Evolutionary conservation across 2,329 filamentous ascomycete species (phyloP).

Genomic region (Epichloe uncinata): DNA sequence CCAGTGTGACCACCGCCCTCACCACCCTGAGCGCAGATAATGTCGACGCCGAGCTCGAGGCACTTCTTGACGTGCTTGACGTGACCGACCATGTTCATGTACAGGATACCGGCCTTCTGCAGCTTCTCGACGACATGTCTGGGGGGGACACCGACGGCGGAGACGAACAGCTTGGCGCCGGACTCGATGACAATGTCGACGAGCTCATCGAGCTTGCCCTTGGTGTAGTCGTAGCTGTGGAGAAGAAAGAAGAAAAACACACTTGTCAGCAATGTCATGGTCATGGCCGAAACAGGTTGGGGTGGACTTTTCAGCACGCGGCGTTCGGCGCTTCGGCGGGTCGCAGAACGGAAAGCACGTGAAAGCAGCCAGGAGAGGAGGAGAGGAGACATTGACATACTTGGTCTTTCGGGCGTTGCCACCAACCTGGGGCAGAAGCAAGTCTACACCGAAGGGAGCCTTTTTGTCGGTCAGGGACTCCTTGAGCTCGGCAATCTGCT

Average conservation of each 20-base stretch:
- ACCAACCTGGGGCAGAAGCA: slow-evolving; percentile 87
- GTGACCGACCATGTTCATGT: slow-evolving; percentile 99
- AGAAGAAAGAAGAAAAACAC: neutral
- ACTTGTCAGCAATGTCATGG: neutral
- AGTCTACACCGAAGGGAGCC: slow-evolving; percentile 87
- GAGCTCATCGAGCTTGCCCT: slow-evolving; percentile 89
- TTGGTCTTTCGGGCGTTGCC: slow-evolving; percentile 93
- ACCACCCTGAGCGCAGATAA: slow-evolving; percentile 96
- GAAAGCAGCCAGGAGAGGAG: neutral
- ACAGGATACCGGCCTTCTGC: slow-evolving; percentile 75
- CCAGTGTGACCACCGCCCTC: slow-evolving; percentile 96
- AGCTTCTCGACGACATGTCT: slow-evolving; percentile 80
- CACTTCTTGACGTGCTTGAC: slow-evolving; percentile 98
- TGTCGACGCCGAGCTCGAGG: slow-evolving; percentile 79
- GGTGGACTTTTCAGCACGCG: neutral
- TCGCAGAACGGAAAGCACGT: neutral
- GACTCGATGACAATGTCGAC: slow-evolving; percentile 87
- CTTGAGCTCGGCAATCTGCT: slow-evolving; percentile 94
- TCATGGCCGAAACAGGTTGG: neutral
- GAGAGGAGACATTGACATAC: slow-evolving; percentile 22
- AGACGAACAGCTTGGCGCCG: slow-evolving; percentile 87
- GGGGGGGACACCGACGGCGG: slow-evolving; percentile 91
- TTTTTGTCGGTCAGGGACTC: slow-evolving; percentile 77
- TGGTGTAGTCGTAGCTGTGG: slow-evolving; percentile 93
- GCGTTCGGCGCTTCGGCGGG: neutral